Evolutionary conservation across 148 eudicot species (phyloP).

Genomic region (Hydrangea macrophylla): DNA sequence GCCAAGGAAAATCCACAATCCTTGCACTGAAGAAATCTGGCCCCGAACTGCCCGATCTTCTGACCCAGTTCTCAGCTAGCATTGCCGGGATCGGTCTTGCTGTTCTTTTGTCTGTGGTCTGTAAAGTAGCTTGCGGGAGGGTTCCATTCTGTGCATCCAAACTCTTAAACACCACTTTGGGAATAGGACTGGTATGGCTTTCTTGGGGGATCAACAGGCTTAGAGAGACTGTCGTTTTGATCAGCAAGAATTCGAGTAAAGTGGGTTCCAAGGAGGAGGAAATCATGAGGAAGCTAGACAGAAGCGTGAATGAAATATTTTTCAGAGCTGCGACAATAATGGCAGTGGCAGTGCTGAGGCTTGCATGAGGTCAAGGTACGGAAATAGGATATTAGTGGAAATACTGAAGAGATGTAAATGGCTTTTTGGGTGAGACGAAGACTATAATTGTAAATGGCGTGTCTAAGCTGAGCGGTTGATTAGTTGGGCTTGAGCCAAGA

Average conservation of each 20-base stretch:
- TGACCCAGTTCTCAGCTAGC: conserved; percentile 74
- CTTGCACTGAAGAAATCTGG: conserved; percentile 63
- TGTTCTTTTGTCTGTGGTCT: conserved; percentile 57
- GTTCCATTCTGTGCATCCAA: conserved; percentile 49
- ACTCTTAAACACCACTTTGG: conserved; percentile 52
- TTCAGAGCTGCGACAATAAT: conserved; percentile 56
- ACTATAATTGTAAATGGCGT: no score
- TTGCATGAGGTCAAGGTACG: conserved; percentile 40
- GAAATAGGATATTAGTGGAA: background rate
- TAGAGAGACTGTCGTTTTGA: conserved; percentile 51
- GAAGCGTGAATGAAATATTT: conserved; percentile 46
- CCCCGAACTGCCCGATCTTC: conserved; percentile 56
- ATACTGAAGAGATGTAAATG: no score
- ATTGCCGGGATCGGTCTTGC: conserved; percentile 86
- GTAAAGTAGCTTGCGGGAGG: conserved; percentile 50
- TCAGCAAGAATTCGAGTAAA: conserved; percentile 49
- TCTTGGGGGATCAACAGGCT: conserved; percentile 62
- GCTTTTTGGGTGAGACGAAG: no score
- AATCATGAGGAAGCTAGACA: conserved; percentile 48
- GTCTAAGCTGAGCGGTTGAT: no score
- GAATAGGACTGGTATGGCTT: conserved; percentile 79
- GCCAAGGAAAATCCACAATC: conserved; percentile 37
- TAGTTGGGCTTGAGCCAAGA: no score
- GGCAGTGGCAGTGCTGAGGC: conserved; percentile 53
- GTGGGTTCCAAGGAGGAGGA: conserved; percentile 44